Evolutionary conservation across 306 rosid genomes (phyloP), one percentile per base, ranked within the genome.

Genomic region (Alnus rubra): DNA sequence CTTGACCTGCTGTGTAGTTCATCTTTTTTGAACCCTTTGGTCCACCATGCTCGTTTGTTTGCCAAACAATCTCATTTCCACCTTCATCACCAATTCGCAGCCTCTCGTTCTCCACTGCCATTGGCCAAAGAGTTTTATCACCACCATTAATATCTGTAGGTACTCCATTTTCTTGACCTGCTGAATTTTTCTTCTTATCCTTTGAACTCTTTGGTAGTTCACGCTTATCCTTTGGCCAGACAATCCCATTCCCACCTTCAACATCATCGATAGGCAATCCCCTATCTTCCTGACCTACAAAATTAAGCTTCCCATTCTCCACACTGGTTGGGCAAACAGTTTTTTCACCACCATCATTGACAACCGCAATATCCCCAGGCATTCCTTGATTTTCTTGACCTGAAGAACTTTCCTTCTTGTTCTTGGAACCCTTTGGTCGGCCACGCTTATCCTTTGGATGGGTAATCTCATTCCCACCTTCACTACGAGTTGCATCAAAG

Each of bases 201-300:
- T 78, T 70, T 74, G 86, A 52, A 44, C 84, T 84, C 79, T 80
- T 88, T 53, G 87, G 86, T 42, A 80, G 82, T 78, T 85, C 88
- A 1, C 47, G 42, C 42, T 39, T 39, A 39, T 39, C 75, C 82
- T 67, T 76, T 42, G 51, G 71, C 73, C 45, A 49, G 49, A 52
- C 72, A 79, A 74, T 81, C 71, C 69, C 80, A 39, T 71, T 73
- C 54, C 10, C 81, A 69, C 76, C 82, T 81, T 71, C 86, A 62
- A 71, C 58, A 28, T 55, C 71, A 51, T 68, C 31, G 2, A 47
- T 45, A 52, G 70, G 70, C 23, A 44, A 28, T 33, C 15, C 35
- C 76, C 60, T 52, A 39, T 44, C 51, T 47, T 71, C 42, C 50
- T 71, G 74, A 45, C 28, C 69, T 18, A 16, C 62, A 62, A 60